Evolutionary conservation across 192 early-diverging fungal genomes (phyloP), one percentile per base, ranked within the genome.

Genomic region (Coemansia sp.): DNA sequence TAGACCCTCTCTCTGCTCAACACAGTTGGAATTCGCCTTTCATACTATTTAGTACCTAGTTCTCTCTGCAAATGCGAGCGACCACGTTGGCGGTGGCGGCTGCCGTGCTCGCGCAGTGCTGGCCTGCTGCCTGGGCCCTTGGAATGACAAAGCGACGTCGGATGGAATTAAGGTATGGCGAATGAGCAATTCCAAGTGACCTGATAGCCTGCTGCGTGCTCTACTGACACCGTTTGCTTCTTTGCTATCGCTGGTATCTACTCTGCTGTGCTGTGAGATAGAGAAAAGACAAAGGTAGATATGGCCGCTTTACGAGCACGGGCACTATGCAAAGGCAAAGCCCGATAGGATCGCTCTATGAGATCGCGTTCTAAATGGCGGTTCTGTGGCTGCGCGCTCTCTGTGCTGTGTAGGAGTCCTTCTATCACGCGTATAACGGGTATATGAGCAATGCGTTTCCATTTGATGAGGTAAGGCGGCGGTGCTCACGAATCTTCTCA

Each of bases 381-480:
- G 15, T 27, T 12, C 51, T 53, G 17, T 53, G 15, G 3, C 15
- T 29, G 4, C 29, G 27, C 29, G 27, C 7, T 0, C 29, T 27
- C 12, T 22, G 24, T 41, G 3, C 6, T 17, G 12, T 57, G 39
- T 72, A 71, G 68, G 72, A 74, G 19, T 62, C 92, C 82, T 92
- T 94, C 56, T 77, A 86, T 84, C 92, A 94, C 74, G 91, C 91
- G 15, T 96, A 87, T 70, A 67, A 89, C 39, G 89, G 84, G 4
- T 96, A 96, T 67, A 88, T 94, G 85, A 63, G 87, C 45, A 67
- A 93, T 63, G 97, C 91, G 2, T 98, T 91, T 79, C 97, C 97
- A 3, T 78, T 85, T 37, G 97, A 99, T 72, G 95, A 97, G 62
- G 69, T 71, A 60, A 60, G 69, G 1, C 17, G 19, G 42, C 54